These are phyloP conservation scores for Otatea glauca DNA, from an alignment of 176 grass and related monocot genomes.

Conservation along the genomic window DNA sequence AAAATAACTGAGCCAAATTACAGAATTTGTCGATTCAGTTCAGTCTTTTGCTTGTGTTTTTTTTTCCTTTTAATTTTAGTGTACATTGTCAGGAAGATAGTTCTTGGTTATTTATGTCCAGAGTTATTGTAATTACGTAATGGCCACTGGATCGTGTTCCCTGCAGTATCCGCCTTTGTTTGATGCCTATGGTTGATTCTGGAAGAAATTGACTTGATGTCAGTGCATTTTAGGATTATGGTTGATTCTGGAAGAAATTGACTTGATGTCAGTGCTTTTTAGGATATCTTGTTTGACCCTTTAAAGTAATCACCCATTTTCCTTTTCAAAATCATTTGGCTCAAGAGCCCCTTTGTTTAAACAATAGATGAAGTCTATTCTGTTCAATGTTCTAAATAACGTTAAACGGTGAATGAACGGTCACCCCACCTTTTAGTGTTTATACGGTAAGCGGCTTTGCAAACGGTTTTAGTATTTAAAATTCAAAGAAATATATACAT, in stretches of 20 bases:
- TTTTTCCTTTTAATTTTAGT: too few species aligned
- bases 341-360: not conserved
- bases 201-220: not conserved
- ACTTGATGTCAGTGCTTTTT: not conserved
- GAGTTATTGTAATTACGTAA: not conserved
- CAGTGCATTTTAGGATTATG: not conserved
- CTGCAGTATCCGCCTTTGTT: not conserved
- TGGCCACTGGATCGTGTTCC: not conserved
- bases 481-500: too few species aligned
- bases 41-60: not conserved
- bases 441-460: too few species aligned
- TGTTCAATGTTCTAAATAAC: not conserved
- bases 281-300: not conserved
- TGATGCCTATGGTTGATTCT: too few species aligned
- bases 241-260: not conserved
- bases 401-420: too few species aligned
- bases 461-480: too few species aligned
- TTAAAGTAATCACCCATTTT: not conserved
- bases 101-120: not conserved
- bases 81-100: not conserved
- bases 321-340: not conserved
- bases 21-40: not conserved
- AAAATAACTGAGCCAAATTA: not conserved
- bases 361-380: not conserved
- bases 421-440: too few species aligned